phyloP scores from a whole-genome alignment of 2,329 filamentous ascomycete genomes.

The Iodosphaeria phyllophila region DNA sequence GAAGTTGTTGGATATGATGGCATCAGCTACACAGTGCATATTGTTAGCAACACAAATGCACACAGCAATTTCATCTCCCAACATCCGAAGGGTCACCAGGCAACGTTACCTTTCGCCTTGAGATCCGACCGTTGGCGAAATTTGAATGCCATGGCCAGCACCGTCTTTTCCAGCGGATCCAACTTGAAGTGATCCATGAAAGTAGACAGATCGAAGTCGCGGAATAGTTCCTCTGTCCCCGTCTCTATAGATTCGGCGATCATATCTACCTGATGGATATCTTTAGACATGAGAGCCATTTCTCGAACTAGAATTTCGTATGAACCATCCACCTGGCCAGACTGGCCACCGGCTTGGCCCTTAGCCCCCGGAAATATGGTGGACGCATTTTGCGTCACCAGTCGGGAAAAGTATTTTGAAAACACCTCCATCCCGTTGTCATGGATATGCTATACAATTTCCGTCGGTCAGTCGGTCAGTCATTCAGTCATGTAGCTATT shows the following conservation, averaged over 20 bases:
- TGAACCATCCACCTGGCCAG: too few species aligned
- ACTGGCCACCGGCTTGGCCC: constrained; percentile 55
- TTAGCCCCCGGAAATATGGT: constrained; percentile 74
- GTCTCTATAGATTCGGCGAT: constrained; percentile 89
- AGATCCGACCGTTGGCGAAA: constrained; percentile 63
- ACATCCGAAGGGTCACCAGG: constrained; percentile 2
- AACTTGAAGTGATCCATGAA: constrained; percentile 95
- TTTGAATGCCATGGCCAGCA: constrained; percentile 79
- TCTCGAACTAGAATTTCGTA: constrained; percentile 70
- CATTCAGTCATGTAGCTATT: neutral
- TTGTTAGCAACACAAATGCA: constrained; percentile 6
- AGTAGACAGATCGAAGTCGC: constrained; percentile 86
- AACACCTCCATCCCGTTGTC: constrained; percentile 99
- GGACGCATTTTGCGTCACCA: constrained; percentile 77
- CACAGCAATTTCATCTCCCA: constrained; percentile 28
- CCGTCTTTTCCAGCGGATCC: constrained; percentile 71
- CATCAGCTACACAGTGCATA: constrained; percentile 44
- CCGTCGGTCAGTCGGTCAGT: neutral
- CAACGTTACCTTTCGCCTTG: constrained; percentile 60
- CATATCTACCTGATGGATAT: constrained; percentile 67
- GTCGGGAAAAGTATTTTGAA: constrained; percentile 82
- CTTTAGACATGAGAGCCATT: constrained; percentile 68
- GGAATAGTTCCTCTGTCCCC: constrained; percentile 80
- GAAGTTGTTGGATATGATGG: constrained; percentile 70
- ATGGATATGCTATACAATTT: constrained; percentile 58